phyloP scores from a whole-genome alignment of 352 stramenopile genomes.

The Phytophthora agathidicida region DNA sequence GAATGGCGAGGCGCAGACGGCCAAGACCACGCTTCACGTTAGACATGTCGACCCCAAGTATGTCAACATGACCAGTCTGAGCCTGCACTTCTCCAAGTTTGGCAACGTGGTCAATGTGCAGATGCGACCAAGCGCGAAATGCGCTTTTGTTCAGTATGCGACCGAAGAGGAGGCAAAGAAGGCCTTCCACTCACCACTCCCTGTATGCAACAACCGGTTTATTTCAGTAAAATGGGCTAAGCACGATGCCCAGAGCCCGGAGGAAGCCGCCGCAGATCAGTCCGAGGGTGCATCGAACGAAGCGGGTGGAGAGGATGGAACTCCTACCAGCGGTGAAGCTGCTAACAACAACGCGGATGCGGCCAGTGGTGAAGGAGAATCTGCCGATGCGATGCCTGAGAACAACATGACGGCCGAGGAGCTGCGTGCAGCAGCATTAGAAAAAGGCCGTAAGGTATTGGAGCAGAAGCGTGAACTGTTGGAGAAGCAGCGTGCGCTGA shows the following conservation, averaged over 20 bases:
- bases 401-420: conserved; percentile 80
- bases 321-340: background rate
- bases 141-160: conserved; percentile 88
- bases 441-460: conserved; percentile 82
- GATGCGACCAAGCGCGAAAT: conserved; percentile 82
- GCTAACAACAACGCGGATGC: conserved; percentile 25
- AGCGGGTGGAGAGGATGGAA: conserved; percentile 22
- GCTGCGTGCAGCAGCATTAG: conserved; percentile 69
- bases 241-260: conserved; percentile 74
- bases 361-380: conserved; percentile 21
- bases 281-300: conserved; percentile 41
- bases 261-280: conserved; percentile 54
- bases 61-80: conserved; percentile 90
- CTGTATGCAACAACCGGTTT: conserved; percentile 91
- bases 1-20: conserved; percentile 28
- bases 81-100: conserved; percentile 88
- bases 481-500: conserved; percentile 83
- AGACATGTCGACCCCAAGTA: conserved; percentile 89
- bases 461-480: conserved; percentile 89
- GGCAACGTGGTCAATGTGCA: conserved; percentile 90
- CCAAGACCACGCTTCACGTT: conserved; percentile 82
- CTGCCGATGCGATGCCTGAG: conserved; percentile 28
- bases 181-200: conserved; percentile 86
- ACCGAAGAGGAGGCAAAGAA: conserved; percentile 84
- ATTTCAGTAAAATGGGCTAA: conserved; percentile 90